These are phyloP conservation scores for Chaetomium cochliodes DNA, from an alignment of 495 filamentous ascomycete species.

Conservation along the genomic window DNA sequence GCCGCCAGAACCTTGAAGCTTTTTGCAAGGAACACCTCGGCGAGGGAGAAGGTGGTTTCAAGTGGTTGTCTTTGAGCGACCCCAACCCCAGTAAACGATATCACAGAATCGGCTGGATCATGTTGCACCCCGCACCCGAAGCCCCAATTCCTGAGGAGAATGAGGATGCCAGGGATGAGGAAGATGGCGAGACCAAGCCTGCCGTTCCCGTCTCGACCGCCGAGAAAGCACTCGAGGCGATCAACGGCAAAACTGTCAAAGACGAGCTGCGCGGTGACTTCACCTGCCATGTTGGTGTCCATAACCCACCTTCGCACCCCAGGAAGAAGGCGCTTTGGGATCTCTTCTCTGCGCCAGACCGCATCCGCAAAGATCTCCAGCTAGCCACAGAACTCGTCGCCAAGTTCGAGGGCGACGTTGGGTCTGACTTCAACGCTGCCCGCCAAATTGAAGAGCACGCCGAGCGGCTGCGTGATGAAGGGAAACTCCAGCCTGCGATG, in stretches of 20 bases:
- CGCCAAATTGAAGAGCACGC: constrained; percentile 82
- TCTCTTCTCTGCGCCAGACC: constrained; percentile 84
- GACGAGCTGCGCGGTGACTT: constrained; percentile 92
- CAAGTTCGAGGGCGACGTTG: constrained; percentile 80
- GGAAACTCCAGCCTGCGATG: constrained; percentile 67
- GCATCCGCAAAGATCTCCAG: constrained; percentile 80
- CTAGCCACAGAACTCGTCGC: constrained; percentile 71
- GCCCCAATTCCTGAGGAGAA: constrained; percentile 57
- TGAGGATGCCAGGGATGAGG: constrained; percentile 63
- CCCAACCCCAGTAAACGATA: constrained; percentile 96
- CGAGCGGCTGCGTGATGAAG: constrained; percentile 69
- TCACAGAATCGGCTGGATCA: constrained; percentile 98
- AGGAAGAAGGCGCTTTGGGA: constrained; percentile 98
- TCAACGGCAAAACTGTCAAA: constrained; percentile 95
- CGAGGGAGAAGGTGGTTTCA: constrained; percentile 81
- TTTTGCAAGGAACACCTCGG: constrained; percentile 91
- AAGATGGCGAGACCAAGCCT: constrained; percentile 45
- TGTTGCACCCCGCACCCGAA: constrained; percentile 78
- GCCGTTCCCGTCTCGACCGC: constrained; percentile 55
- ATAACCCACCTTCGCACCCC: constrained; percentile 79
- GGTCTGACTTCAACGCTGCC: constrained; percentile 66
- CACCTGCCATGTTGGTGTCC: constrained; percentile 93
- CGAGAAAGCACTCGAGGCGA: constrained; percentile 81
- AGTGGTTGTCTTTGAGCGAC: constrained; percentile 89
- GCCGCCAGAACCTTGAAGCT: constrained; percentile 83